A percentile compares a stretch with the other conserved stretches of the same genome.
Conservation (phyloP, 805 yeast species). For the Pichia deserticola region DNA sequence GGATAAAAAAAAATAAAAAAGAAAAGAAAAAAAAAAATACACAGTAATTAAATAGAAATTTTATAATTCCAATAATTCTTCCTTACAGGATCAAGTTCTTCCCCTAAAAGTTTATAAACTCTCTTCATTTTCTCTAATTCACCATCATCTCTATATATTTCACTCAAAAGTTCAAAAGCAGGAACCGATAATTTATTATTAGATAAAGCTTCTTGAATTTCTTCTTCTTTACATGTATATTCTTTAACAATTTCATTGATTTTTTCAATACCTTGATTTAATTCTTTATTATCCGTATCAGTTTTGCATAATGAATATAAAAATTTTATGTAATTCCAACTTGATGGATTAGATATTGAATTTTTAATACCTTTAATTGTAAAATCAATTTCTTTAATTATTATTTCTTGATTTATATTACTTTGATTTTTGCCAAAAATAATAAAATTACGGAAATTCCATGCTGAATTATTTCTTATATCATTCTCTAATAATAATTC, state of each 20-base stretch:
- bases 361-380: conserved; percentile 39
- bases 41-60: no score
- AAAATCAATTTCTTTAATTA: conserved; percentile 46
- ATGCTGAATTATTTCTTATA: conserved; percentile 83
- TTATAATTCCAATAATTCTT: conserved; percentile 25
- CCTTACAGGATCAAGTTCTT: conserved; percentile 27
- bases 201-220: neutral
- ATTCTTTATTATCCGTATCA: conserved; percentile 29
- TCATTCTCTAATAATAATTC: conserved; percentile 47
- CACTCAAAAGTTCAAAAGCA: conserved; percentile 59
- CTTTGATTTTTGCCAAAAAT: conserved; percentile 22
- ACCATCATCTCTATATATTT: conserved; percentile 33
- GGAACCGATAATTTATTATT: conserved; percentile 36
- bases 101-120: conserved; percentile 45
- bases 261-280: conserved; percentile 15
- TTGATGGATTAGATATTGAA: conserved; percentile 76
- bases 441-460: conserved; percentile 78
- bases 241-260: conserved; percentile 31
- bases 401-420: conserved; percentile 11
- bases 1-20: no score
- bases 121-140: conserved; percentile 30
- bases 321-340: conserved; percentile 69
- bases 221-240: conserved; percentile 26
- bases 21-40: no score
- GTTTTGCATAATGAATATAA: conserved; percentile 23